A percentile compares a stretch with the other conserved stretches of the same genome.
phyloP scores from a whole-genome alignment of 352 stramenopile genomes.

The Phytophthora tentaculata region DNA sequence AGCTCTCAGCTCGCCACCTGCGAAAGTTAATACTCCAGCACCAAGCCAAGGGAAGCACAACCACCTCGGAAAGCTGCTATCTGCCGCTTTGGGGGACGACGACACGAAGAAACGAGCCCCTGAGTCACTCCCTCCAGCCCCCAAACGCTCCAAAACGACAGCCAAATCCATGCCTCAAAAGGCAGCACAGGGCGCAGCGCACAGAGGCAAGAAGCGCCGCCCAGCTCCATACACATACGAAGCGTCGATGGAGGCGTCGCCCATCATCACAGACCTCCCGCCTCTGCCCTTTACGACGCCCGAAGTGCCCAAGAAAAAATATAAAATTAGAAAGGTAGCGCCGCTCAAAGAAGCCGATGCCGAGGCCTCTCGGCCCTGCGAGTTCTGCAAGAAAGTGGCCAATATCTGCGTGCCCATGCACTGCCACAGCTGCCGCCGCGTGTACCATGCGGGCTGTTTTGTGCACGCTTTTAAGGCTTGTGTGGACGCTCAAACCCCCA shows the following conservation, averaged over 20 bases:
- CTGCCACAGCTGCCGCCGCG: conserved; percentile 46
- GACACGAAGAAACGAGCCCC: conserved; percentile 24
- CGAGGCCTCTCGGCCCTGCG: conserved; percentile 33
- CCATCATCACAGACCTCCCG: conserved; percentile 39
- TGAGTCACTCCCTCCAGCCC: neutral
- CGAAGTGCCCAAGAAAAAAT: conserved; percentile 10
- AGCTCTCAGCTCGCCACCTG: neutral
- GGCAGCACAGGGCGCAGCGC: neutral
- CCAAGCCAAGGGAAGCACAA: conserved; percentile 11
- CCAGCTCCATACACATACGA: conserved; percentile 16
- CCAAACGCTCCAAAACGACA: conserved; percentile 13
- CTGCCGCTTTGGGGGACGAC: neutral
- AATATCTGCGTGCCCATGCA: conserved; percentile 48
- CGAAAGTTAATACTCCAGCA: neutral
- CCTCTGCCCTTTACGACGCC: conserved; percentile 40
- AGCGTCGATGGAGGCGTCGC: conserved; percentile 19
- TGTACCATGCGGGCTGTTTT: conserved; percentile 57
- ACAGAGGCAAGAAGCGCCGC: conserved; percentile 34
- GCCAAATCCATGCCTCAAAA: conserved; percentile 4
- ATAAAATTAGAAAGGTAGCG: neutral
- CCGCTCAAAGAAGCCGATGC: conserved; percentile 3
- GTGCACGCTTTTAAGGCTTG: conserved; percentile 41
- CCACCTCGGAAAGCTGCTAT: conserved; percentile 13
- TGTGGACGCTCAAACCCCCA: conserved; percentile 29
- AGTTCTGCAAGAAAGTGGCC: conserved; percentile 46